Evolutionary conservation across 176 grass and related monocot species (phyloP), one percentile per base, ranked within the genome.

Genomic region (Cymbopogon citratus): DNA sequence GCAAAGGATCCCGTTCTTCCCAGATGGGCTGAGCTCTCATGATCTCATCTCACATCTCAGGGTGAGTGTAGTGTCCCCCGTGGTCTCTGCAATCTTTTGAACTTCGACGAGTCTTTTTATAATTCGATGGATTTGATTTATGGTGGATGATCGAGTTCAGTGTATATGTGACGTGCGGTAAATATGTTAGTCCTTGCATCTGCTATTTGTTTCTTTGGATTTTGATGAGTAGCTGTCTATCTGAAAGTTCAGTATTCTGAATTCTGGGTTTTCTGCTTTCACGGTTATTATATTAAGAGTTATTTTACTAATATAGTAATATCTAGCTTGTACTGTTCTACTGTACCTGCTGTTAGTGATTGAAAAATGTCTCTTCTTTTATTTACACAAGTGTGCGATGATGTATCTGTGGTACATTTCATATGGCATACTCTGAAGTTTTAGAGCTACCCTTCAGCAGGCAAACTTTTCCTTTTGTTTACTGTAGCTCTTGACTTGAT

Each of bases 1-100:
- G 86, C 81, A 84, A 79, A 79, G 60, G 81, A 78, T 66, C 86
- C 86, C 60, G 66, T 45, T 35, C 81, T 45, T 35, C 81, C 67
- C 36, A 66, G 38, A 43, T 67, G 35, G 46, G 59, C 19, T 79
- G 56, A 33, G 1, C 31, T n/a, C n/a, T n/a, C n/a, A n/a, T n/a
- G n/a, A 28, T 33, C 11, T 51, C 43, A 23, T 39, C 52, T 60
- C 57, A 25, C 9, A 19, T 54, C 63, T 80, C 79, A 33, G 65
- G 77, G 72, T 87, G 76, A 48, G 78, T 48, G 9, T 61, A 10
- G 9, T 25, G 9, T 9, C 57, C 23, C 25, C 2, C 12, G 40
- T 11, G 18, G 14, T 51, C 7, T 52, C 5, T 12, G 2, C 24
- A 3, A 44, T 67, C 61, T 71, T 66, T 12, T 31, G 13, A 36